Evolutionary conservation across 441 rosid species (phyloP), one percentile per base, ranked within the genome.

Genomic region (Aquilaria agallochum): DNA sequence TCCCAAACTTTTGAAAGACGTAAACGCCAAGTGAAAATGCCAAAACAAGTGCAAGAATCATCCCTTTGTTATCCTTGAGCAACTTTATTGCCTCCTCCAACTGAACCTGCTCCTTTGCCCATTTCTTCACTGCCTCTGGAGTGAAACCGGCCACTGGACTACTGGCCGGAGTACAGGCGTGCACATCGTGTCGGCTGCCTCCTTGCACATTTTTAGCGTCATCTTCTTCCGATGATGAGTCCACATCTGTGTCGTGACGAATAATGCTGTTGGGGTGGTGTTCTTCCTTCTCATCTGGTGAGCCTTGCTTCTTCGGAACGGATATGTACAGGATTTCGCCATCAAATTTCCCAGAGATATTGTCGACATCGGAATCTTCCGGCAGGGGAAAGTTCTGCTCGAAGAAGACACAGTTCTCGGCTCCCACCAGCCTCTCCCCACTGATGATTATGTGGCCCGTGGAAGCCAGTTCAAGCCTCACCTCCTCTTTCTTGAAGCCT

Each of bases 21-120:
- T 66, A 63, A 9, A 76, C 53, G 52, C 90, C 90, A 1, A 82
- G 7, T 0, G 81, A 62, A 67, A 85, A 77, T 3, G 83, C 86
- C 15, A 80, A 1, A n/a, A 72, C 44, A 9, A 73, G 74, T 0
- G 75, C 61, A 5, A 77, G 4, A 69, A 80, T 14, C 9, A 79
- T 57, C 50, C 68, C 67, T 46, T 63, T 68, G 55, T 78, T 76
- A 11, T 57, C 58, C 48, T 10, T 63, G 3, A 83, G 6, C 68
- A 75, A 55, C 65, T 66, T 55, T 33, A 66, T 55, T 30, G 74
- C 68, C 62, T 15, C 68, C 30, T 65, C 64, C 34, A 68, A 11
- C 9, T 57, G 64, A 50, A 36, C 47, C 4, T 34, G 27, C 14
- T 71, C 70, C 14, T 12, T 12, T 52, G 36, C 68, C 69, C 55